Conservation (phyloP, 2,329 filamentous ascomycete genomes). For the Venturia oleaginea region DNA sequence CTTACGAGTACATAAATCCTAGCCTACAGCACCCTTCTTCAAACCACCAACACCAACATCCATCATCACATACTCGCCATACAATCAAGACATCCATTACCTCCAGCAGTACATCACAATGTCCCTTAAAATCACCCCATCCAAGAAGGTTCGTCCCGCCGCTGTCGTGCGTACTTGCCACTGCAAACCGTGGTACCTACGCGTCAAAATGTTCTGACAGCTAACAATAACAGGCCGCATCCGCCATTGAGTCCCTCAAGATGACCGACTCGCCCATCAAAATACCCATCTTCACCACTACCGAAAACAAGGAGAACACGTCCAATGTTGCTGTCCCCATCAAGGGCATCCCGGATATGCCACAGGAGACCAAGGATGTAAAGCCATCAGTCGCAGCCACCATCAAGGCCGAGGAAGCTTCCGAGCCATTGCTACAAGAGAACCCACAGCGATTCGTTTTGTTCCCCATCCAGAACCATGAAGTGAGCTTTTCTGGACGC, state of each 20-base stretch:
- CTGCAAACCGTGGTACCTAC: slow-evolving; percentile 28
- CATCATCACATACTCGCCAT: background rate
- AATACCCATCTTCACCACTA: slow-evolving; percentile 67
- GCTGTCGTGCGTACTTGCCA: slow-evolving; percentile 24
- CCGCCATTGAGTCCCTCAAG: slow-evolving; percentile 78
- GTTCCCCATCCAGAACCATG: slow-evolving; percentile 98
- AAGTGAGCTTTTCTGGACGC: slow-evolving; percentile 62
- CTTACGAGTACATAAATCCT: background rate
- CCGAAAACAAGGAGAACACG: slow-evolving; percentile 70
- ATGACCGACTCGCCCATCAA: slow-evolving; percentile 82
- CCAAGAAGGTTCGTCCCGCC: slow-evolving; percentile 53
- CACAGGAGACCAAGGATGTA: slow-evolving; percentile 28
- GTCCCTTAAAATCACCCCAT: slow-evolving; percentile 67
- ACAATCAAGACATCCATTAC: background rate
- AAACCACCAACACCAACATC: background rate
- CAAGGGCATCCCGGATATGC: slow-evolving; percentile 40
- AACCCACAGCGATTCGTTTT: slow-evolving; percentile 95
- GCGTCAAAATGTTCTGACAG: slow-evolving; percentile 32
- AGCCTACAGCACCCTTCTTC: background rate
- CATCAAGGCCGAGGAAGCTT: slow-evolving; percentile 57
- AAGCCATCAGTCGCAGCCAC: slow-evolving; percentile 46
- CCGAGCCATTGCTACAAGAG: slow-evolving; percentile 89
- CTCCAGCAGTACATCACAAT: slow-evolving; percentile 41
- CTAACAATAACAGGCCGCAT: slow-evolving; percentile 56
- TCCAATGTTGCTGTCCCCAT: slow-evolving; percentile 49